These are phyloP conservation scores for Botrytis byssoidea DNA, from an alignment of 2,329 filamentous ascomycete species.

Conservation along the genomic window DNA sequence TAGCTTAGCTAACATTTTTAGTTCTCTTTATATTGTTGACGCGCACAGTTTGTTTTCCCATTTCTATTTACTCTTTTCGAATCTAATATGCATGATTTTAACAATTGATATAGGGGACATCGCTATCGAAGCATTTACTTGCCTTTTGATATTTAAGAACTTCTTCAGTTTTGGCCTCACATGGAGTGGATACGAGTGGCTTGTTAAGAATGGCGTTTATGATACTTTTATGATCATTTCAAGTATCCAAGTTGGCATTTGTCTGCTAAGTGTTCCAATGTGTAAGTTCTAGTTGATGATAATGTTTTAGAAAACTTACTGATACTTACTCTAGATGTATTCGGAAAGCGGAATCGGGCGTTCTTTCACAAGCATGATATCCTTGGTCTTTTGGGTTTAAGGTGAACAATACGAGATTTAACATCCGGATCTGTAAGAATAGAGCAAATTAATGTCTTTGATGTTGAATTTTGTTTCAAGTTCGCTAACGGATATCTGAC, in stretches of 20 bases:
- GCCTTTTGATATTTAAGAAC: slow-evolving; percentile 91
- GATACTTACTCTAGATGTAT: neutral
- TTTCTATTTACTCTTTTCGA: neutral
- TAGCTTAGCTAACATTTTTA: neutral
- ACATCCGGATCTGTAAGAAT: neutral
- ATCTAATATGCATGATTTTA: neutral
- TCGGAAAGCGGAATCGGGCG: slow-evolving; percentile 14
- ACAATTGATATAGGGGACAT: slow-evolving; percentile 60
- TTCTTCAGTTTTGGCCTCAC: slow-evolving; percentile 86
- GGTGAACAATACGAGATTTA: neutral
- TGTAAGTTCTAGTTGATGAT: slow-evolving; percentile 56
- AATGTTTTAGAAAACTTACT: neutral
- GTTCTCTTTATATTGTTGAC: slow-evolving; percentile 78
- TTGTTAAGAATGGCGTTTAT: slow-evolving; percentile 62
- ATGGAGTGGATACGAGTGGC: slow-evolving; percentile 81
- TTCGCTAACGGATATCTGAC: neutral
- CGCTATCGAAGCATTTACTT: slow-evolving; percentile 84
- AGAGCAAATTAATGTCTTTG: neutral
- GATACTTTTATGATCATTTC: slow-evolving; percentile 67
- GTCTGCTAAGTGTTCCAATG: slow-evolving; percentile 70
- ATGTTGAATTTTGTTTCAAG: neutral
- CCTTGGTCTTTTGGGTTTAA: neutral
- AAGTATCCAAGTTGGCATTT: slow-evolving; percentile 75
- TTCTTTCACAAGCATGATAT: slow-evolving; percentile 17
- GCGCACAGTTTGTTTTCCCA: slow-evolving; percentile 68